Evolutionary conservation across 2,329 filamentous ascomycete genomes (phyloP).

Genomic region (Trichoderma sp.): DNA sequence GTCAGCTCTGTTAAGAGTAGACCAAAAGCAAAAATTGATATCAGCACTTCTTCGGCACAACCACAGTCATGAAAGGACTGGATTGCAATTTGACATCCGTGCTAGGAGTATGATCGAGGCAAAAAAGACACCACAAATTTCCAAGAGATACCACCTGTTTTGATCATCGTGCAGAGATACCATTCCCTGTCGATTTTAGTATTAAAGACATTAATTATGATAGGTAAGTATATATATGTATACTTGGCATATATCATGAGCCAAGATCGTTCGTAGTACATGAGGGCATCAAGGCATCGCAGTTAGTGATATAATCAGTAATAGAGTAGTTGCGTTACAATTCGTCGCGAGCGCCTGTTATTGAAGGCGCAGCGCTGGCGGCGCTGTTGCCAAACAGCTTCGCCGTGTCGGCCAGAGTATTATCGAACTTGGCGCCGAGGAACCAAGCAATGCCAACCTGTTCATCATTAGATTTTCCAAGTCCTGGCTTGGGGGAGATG

Average conservation of each 20-base stretch:
- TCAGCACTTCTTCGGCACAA: conserved; percentile 99
- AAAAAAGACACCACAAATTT: background rate
- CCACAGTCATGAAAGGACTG: conserved; percentile 77
- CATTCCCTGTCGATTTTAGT: background rate
- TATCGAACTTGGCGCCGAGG: conserved; percentile 78
- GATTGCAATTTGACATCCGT: conserved; percentile 99
- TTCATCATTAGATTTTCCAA: conserved; percentile 1
- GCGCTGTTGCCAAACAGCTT: background rate
- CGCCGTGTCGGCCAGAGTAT: conserved; percentile 15
- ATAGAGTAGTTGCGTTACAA: conserved; percentile 28
- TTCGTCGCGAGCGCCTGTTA: conserved; percentile 35
- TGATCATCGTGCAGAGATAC: background rate
- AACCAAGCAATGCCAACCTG: conserved; percentile 77
- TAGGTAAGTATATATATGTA: conserved; percentile 13
- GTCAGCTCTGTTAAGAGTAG: conserved; percentile 27
- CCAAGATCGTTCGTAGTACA: conserved; percentile 10
- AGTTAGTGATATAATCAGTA: conserved; percentile 11
- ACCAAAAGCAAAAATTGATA: conserved; percentile 49
- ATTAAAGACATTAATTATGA: conserved; percentile 17
- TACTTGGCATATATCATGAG: conserved; percentile 17
- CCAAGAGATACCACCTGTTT: background rate
- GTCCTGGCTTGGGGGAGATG: background rate
- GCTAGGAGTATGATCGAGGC: conserved; percentile 49
- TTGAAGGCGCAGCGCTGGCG: conserved; percentile 25
- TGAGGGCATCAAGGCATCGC: conserved; percentile 15